These are phyloP conservation scores for Aspergillus piperis DNA, from an alignment of 2,329 filamentous ascomycete species.

Conservation along the genomic window DNA sequence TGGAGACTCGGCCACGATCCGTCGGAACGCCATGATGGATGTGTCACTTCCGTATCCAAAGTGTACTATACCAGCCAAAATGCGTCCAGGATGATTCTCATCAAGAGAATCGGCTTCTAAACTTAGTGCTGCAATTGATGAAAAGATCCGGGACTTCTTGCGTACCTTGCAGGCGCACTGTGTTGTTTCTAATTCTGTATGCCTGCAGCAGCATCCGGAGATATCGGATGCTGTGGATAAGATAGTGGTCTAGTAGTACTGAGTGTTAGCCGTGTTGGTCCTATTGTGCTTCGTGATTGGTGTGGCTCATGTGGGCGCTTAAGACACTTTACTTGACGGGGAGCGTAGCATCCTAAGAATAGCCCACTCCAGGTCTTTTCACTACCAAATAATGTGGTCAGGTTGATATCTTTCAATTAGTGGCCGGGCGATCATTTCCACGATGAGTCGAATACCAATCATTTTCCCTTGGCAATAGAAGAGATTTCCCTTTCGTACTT, in stretches of 20 bases:
- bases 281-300: background rate
- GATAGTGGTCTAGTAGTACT: background rate
- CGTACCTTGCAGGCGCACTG: background rate
- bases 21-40: slow-evolving; percentile 1
- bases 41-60: background rate
- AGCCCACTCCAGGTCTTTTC: background rate
- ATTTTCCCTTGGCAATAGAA: slow-evolving; percentile 1
- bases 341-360: slow-evolving; percentile 11
- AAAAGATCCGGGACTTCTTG: background rate
- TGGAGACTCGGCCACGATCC: background rate
- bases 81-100: no score
- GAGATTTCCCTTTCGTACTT: background rate
- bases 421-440: slow-evolving; percentile 13
- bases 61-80: background rate
- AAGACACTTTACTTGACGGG: background rate
- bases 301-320: background rate
- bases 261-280: background rate
- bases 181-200: background rate
- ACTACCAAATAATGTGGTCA: background rate
- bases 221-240: background rate
- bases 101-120: no score
- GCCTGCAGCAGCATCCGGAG: background rate
- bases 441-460: background rate
- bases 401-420: background rate
- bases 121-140: no score